These are phyloP conservation scores for Monoraphidium neglectum DNA, from an alignment of 139 green algal species.

Conservation along the genomic window DNA sequence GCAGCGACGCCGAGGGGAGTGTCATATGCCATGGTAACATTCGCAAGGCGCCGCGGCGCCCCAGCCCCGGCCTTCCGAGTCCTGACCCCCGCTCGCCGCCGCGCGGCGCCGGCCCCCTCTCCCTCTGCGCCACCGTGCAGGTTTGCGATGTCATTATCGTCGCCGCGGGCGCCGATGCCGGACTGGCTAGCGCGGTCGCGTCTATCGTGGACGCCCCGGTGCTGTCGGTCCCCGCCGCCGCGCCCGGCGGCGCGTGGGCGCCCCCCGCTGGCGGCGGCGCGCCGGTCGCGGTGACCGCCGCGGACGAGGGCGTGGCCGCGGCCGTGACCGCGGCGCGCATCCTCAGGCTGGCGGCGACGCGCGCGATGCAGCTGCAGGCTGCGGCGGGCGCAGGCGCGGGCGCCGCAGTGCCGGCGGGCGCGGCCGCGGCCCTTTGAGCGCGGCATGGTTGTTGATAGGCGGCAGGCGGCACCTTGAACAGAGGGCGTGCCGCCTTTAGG, in stretches of 20 bases:
- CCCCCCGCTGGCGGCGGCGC: constrained; percentile 57
- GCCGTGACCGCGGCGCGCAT: constrained; percentile 71
- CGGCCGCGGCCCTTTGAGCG: too few relatives aligned
- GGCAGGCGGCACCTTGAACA: too few relatives aligned
- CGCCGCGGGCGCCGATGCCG: constrained; percentile 74
- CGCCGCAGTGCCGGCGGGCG: too few relatives aligned
- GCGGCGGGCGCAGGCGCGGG: background rate
- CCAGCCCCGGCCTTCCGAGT: too few relatives aligned
- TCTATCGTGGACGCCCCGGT: constrained; percentile 81
- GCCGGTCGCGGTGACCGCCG: constrained; percentile 79
- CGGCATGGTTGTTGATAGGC: too few relatives aligned
- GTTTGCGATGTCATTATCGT: constrained; percentile 80
- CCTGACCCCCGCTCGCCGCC: too few relatives aligned
- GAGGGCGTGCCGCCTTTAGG: too few relatives aligned
- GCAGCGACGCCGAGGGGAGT: too few relatives aligned
- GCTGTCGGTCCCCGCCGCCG: constrained; percentile 63
- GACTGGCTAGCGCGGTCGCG: constrained; percentile 68
- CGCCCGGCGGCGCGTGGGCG: constrained; percentile 58
- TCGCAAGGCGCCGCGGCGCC: too few relatives aligned
- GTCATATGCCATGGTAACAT: too few relatives aligned
- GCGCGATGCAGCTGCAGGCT: constrained; percentile 6
- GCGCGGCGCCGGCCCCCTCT: too few relatives aligned
- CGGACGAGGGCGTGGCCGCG: constrained; percentile 70
- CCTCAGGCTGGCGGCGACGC: constrained; percentile 46
- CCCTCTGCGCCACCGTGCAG: too few relatives aligned